Evolutionary conservation across 352 stramenopile species (phyloP).

Genomic region (Discostella stelligera): DNA sequence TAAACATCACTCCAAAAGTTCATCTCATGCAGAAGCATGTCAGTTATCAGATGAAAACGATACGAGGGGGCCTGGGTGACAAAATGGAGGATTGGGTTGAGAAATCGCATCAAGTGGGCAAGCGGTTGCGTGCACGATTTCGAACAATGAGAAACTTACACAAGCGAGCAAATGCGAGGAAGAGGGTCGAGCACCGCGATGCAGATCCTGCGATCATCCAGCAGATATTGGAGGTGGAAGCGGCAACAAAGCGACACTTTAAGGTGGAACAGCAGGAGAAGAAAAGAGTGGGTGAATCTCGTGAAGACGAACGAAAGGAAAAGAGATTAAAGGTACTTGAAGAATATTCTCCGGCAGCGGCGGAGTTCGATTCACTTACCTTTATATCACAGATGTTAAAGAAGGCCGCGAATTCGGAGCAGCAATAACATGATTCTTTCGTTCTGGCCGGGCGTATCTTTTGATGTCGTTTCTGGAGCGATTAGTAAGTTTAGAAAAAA

Average conservation of each 20-base stretch:
- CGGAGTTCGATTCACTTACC: too few relatives aligned
- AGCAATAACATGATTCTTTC: too few relatives aligned
- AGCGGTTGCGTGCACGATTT: not conserved
- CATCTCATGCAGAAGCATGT: constrained; percentile 38
- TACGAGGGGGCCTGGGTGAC: constrained; percentile 15
- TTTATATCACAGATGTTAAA: too few relatives aligned
- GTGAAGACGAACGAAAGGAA: not conserved
- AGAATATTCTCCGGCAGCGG: too few relatives aligned
- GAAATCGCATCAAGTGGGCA: constrained; percentile 12
- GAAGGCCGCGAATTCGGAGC: too few relatives aligned
- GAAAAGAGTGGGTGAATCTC: not conserved
- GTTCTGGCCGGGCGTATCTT: too few relatives aligned
- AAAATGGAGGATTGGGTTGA: constrained; percentile 36
- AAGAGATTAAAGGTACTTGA: constrained; percentile 3
- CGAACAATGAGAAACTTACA: constrained; percentile 12
- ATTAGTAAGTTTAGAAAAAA: too few relatives aligned
- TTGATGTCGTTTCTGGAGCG: too few relatives aligned
- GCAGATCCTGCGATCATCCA: not conserved
- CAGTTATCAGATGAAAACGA: constrained; percentile 16
- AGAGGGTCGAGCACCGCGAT: not conserved
- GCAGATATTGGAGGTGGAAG: not conserved
- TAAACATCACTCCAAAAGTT: constrained; percentile 35
- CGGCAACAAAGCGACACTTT: constrained; percentile 1
- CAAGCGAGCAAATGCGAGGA: not conserved
- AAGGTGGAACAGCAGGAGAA: not conserved